phyloP scores from a whole-genome alignment of 176 grass and related monocot genomes.

The Thinopyrum elongatum region DNA sequence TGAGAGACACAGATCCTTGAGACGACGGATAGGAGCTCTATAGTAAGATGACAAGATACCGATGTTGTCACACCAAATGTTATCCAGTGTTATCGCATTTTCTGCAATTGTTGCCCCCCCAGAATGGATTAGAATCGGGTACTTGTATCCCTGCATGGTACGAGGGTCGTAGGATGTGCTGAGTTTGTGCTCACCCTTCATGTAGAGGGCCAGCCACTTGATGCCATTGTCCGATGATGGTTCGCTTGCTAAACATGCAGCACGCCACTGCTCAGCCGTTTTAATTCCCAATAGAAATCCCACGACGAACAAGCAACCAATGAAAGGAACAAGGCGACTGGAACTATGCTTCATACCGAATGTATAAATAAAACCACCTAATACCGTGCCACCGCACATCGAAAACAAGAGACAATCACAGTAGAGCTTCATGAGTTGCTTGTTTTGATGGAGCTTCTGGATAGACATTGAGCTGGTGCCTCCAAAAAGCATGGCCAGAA shows the following conservation, averaged over 20 bases:
- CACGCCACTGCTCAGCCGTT: accelerated
- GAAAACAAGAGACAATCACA: background rate
- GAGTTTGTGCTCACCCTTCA: background rate
- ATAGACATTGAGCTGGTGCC: background rate
- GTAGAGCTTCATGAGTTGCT: background rate
- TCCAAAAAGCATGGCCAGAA: background rate
- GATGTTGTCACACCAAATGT: background rate
- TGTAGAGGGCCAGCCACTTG: background rate
- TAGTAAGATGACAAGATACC: background rate
- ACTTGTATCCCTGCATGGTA: conserved; percentile 2
- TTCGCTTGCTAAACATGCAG: background rate
- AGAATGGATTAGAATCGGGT: background rate
- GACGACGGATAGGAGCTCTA: background rate
- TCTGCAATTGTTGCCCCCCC: background rate
- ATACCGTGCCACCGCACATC: accelerated
- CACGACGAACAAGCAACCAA: background rate
- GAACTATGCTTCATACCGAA: background rate
- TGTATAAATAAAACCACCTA: background rate
- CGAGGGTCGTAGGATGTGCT: background rate
- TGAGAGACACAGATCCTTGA: background rate
- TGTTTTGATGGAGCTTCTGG: background rate
- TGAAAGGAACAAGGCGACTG: too few relatives aligned
- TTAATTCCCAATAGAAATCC: background rate
- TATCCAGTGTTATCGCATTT: background rate
- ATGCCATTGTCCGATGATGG: background rate